Evolutionary conservation across 148 eudicot species (phyloP).

Genomic region (Heliamphora exappendiculata): DNA sequence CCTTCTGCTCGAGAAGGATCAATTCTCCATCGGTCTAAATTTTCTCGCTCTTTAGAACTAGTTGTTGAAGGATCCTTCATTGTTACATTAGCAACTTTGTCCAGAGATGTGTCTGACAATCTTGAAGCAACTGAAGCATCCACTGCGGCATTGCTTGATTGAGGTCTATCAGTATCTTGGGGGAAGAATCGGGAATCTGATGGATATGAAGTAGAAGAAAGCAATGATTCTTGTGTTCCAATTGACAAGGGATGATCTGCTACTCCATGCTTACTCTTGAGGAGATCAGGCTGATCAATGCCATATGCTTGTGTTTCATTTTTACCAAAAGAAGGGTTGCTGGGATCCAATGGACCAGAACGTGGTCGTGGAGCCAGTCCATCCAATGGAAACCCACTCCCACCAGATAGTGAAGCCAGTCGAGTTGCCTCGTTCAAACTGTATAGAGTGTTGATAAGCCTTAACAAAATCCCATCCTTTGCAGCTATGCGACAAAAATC

Average conservation of each 20-base stretch:
- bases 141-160: conserved; percentile 36
- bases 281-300: conserved; percentile 47
- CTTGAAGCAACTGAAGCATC: conserved; percentile 51
- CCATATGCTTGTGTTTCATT: conserved; percentile 42
- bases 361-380: conserved; percentile 53
- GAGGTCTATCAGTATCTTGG: conserved; percentile 51
- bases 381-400: conserved; percentile 58
- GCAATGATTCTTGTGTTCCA: conserved; percentile 47
- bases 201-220: conserved; percentile 32
- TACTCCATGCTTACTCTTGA: conserved; percentile 38
- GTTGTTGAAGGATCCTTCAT: conserved; percentile 27
- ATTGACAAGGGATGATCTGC: conserved; percentile 34
- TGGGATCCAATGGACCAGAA: conserved; percentile 73
- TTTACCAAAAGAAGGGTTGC: conserved; percentile 42
- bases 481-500: conserved; percentile 96
- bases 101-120: conserved; percentile 40
- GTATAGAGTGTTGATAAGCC: conserved; percentile 88
- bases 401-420: conserved; percentile 61
- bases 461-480: conserved; percentile 76
- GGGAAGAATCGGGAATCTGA: conserved; percentile 37
- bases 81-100: conserved; percentile 39
- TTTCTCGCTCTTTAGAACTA: conserved; percentile 25
- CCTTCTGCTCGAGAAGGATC: conserved; percentile 48
- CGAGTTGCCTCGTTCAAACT: conserved; percentile 93
- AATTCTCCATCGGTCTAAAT: conserved; percentile 30